Evolutionary conservation across 768 basidiomycete species (phyloP), one percentile per base, ranked within the genome.

Genomic region (Symmetrospora coprosmae): DNA sequence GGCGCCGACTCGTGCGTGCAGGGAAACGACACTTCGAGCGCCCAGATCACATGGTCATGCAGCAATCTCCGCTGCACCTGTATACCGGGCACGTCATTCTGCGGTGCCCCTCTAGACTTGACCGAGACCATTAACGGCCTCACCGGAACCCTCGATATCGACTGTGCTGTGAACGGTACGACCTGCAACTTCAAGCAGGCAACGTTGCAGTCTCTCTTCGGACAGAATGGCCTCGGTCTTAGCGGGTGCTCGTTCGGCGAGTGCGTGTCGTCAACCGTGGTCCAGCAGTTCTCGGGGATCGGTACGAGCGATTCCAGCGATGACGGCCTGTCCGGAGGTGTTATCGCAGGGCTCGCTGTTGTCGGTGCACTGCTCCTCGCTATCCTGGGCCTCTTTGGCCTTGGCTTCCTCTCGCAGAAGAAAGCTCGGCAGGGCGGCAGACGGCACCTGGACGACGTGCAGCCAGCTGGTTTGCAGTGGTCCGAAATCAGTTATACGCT

Each of bases 311-410:
- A 69, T 14, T 66, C 64, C n/a, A 62, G 59, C 8, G 37, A 43
- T 7, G 35, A 0, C 64, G 66, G 0, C 69, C 73, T 94, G 8
- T 78, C 80, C 56, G 79, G 82, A 1, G 90, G 91, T 1, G 90
- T 94, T 23, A 87, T 94, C 60, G 90, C 86, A 34, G 91, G 91
- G 13, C 73, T 96, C 28, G 87, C 84, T 0, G 85, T 90, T 25
- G 82, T 94, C 8, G 85, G 88, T 5, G 77, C 73, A 0, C 68
- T 94, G 41, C 53, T 85, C 17, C 71, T 78, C 1, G 64, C 81
- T 1, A 79, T 82, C 0, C 71, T 90, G 2, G 71, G 74, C 0
- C 72, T 82, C n/a, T 68, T 94, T 6, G 61, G 77, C 2, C 74
- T 82, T 67, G 90, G 87, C 0, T 78, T 79, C 66, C 55, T 79